These are phyloP conservation scores for Phytophthora pseudosyringae DNA, from an alignment of 352 stramenopile species.

Conservation along the genomic window DNA sequence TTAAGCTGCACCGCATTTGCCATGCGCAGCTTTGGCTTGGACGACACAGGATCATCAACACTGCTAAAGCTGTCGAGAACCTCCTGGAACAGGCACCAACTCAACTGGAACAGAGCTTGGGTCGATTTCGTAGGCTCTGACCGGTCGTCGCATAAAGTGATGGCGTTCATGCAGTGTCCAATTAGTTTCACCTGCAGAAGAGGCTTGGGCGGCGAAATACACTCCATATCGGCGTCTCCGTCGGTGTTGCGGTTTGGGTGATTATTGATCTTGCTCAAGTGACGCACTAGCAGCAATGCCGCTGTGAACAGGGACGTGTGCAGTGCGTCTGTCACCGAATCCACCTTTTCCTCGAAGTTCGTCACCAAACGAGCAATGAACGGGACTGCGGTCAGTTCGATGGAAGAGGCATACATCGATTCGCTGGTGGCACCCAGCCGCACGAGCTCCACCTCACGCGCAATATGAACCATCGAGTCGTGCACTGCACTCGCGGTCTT, in stretches of 20 bases:
- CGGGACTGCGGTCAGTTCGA: conserved; percentile 15
- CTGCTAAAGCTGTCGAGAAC: conserved; percentile 55
- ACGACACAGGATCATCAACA: not conserved
- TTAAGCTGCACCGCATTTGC: conserved; percentile 44
- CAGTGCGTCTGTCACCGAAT: conserved; percentile 39
- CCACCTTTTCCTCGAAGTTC: conserved; percentile 36
- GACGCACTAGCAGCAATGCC: conserved; percentile 55
- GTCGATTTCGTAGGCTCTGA: conserved; percentile 10
- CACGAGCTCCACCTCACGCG: conserved; percentile 22
- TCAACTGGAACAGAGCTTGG: conserved; percentile 61
- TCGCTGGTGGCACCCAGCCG: conserved; percentile 8
- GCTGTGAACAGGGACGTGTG: conserved; percentile 57
- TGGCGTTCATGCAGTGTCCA: conserved; percentile 58
- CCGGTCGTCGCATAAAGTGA: conserved; percentile 48
- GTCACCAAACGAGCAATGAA: conserved; percentile 42
- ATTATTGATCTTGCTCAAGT: conserved; percentile 42
- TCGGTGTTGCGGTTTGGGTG: not conserved
- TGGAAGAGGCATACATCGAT: conserved; percentile 7
- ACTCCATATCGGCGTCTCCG: conserved; percentile 28
- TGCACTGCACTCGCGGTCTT: conserved; percentile 29
- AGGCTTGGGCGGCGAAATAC: conserved; percentile 14
- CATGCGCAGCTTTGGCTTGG: conserved; percentile 46
- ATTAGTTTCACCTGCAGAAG: conserved; percentile 61
- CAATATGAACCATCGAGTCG: conserved; percentile 22
- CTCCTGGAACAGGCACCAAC: conserved; percentile 67